Base-by-base conservation (phyloP, 345 rosid genomes). In the Hibiscus syriacus region DNA sequence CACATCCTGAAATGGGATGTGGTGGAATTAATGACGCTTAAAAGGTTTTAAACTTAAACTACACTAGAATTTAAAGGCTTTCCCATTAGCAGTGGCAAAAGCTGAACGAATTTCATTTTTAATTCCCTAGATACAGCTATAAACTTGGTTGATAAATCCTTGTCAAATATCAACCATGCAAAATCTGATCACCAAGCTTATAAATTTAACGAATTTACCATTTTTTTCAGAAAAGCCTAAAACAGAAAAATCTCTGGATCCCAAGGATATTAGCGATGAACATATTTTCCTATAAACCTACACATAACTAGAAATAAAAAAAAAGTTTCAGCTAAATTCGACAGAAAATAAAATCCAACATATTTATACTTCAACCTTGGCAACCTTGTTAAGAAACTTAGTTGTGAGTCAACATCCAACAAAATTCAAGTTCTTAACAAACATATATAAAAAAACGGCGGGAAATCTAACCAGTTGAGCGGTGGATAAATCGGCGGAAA, bases 401-500 rank as follows among this genome's bases (percentile, higher is more conserved):
- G 27, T 17, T 60, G 11, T 2, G 13, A 2, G 32, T 55, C 16
- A 57, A 59, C 52, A 39, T 4, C 41, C 16, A 43, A 38, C 26
- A 64, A 8, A 32, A 76, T 14, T 69, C 38, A 64, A 23, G 23
- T 29, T 32, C 39, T 41, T 55, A 10, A 32, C 17, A 68, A 66
- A 66, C 60, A 65, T 23, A 65, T n/a, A 6, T n/a, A 48, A 48
- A 48, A 5, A 48, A 17, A 2, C 26, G 25, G 25, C 2, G 3
- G 14, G 54, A 41, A 22, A 58, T 68, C 83, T 74, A 68, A 88
- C 90, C 84, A 74, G 64, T 52, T 74, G 78, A 74, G 84, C 66
- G 55, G 77, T 16, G 32, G 82, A 65, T 17, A 83, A 76, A 36
- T 77, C 83, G 12, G 58, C 73, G 23, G 88, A 52, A 62, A 74